Percentiles rank a stretch among this genome's conserved stretches.
These are phyloP conservation scores for Phialophora macrospora DNA, from an alignment of 2,329 filamentous ascomycete genomes.

Conservation along the genomic window DNA sequence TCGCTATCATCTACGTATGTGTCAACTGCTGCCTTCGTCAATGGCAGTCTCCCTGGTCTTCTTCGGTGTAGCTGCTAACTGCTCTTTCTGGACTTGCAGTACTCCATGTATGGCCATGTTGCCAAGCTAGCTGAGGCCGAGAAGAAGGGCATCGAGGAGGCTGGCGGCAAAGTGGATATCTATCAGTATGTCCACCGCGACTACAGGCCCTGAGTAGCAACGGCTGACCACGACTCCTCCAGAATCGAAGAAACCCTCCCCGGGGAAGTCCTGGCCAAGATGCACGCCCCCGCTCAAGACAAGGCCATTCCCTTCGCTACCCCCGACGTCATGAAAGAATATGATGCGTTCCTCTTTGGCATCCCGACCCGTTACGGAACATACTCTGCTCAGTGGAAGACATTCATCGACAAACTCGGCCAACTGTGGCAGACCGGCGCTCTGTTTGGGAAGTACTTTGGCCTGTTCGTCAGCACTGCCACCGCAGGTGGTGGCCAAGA, in stretches of 20 bases:
- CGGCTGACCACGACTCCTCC: not conserved
- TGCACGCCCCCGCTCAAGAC: conserved; percentile 80
- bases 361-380: conserved; percentile 97
- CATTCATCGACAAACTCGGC: conserved; percentile 83
- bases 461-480: conserved; percentile 87
- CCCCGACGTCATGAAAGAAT: conserved; percentile 67
- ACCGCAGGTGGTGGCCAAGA: conserved; percentile 90
- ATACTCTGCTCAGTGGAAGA: conserved; percentile 95
- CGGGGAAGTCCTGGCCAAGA: conserved; percentile 81
- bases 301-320: conserved; percentile 68
- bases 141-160: conserved; percentile 85
- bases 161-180: conserved; percentile 79
- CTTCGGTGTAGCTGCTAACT: conserved; percentile 10
- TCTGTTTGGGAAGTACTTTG: conserved; percentile 86
- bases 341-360: conserved; percentile 89
- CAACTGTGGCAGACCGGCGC: conserved; percentile 78
- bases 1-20: conserved; percentile 87
- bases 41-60: not conserved
- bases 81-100: conserved; percentile 57
- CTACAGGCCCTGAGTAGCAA: not conserved
- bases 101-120: conserved; percentile 95
- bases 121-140: conserved; percentile 82
- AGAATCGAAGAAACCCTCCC: conserved; percentile 85
- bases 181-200: conserved; percentile 67
- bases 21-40: not conserved